Base-by-base conservation (phyloP, 2,329 filamentous ascomycete species). In the Metarhizium robertsii region DNA sequence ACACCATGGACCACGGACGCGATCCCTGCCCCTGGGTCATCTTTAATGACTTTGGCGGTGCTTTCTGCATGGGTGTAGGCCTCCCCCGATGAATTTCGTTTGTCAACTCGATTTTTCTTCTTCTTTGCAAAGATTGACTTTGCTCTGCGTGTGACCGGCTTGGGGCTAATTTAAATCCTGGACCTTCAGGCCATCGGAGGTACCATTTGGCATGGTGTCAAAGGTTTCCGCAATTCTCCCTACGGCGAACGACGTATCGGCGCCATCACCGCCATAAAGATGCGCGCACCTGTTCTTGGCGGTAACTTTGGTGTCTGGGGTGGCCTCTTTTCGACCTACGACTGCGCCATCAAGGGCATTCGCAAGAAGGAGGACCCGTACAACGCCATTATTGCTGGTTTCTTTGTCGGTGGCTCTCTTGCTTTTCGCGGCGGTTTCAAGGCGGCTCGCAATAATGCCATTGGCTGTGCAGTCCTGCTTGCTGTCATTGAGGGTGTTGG, bases 221-320 rank as follows among this genome's bases (percentile, higher is more conserved):
- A 99, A 77, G 94, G 92, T 57, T 94, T 90, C 76, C 79, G 91
- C 70, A 95, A 90, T 76, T 89, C 85, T 57, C 89, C 89, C 42
- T 90, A 95, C 71, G 94, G 94, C 70, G 94, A 99, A 79, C 84
- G 94, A 70, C 83, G 92, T 72, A 92, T 97, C 79, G 94, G 94
- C 70, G 90, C 94, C 64, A 81, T 99, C 75, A 96, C 92, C 66
- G 94, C 94, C 58, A 91, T 99, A 75, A 99, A 99, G 80, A 92
- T 94, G 69, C 88, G 94, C 69, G 94, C 94, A 46, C 94, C 94
- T 2, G 92, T 97, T 38, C 82, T 97, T 50, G 94, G 94, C 67
- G 94, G 94, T 67, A 99, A 99, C 79, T 99, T 97, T 66, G 92
- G 92, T 66, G 90, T 95, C 56, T 97, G 94, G 92, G 92, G 94